Percentiles rank a stretch among this genome's conserved stretches.
Conservation (phyloP, 2,329 filamentous ascomycete species). For the Davidsoniella virescens region DNA sequence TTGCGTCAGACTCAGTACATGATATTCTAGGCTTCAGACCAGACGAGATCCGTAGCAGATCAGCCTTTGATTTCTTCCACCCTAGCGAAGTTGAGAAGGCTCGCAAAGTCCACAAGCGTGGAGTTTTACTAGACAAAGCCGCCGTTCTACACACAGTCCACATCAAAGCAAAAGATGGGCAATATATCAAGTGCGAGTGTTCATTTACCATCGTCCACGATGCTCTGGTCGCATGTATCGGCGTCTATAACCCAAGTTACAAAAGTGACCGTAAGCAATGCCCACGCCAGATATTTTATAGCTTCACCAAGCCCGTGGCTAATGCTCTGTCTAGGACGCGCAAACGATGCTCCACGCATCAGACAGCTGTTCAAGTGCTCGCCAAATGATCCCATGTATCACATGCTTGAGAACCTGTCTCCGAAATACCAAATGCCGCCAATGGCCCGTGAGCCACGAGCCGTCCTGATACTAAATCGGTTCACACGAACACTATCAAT, state of each 20-base stretch:
- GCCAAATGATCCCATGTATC: constrained; percentile 67
- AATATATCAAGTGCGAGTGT: constrained; percentile 68
- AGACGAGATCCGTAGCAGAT: constrained; percentile 56
- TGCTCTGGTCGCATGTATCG: constrained; percentile 71
- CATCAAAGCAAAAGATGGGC: constrained; percentile 4
- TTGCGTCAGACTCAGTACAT: constrained; percentile 66
- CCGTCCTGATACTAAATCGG: constrained; percentile 70
- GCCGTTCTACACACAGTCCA: constrained; percentile 47
- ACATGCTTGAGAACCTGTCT: constrained; percentile 76
- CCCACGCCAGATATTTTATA: background rate
- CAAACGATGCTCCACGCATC: constrained; percentile 60
- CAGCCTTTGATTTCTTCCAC: constrained; percentile 77
- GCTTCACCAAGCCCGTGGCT: background rate
- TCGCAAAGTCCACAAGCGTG: constrained; percentile 53
- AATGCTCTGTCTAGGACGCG: constrained; percentile 40
- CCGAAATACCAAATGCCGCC: constrained; percentile 55
- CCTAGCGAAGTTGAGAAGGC: constrained; percentile 65
- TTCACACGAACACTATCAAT: constrained; percentile 70
- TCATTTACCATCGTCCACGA: constrained; percentile 82
- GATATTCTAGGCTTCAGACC: constrained; percentile 71
- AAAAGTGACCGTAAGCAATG: constrained; percentile 57
- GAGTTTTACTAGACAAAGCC: constrained; percentile 65
- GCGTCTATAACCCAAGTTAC: constrained; percentile 52
- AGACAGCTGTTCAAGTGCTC: constrained; percentile 68
- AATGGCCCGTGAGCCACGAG: constrained; percentile 59